Base-by-base conservation (phyloP, 108 stramenopile genomes). In the Cylindrotheca closterium region DNA sequence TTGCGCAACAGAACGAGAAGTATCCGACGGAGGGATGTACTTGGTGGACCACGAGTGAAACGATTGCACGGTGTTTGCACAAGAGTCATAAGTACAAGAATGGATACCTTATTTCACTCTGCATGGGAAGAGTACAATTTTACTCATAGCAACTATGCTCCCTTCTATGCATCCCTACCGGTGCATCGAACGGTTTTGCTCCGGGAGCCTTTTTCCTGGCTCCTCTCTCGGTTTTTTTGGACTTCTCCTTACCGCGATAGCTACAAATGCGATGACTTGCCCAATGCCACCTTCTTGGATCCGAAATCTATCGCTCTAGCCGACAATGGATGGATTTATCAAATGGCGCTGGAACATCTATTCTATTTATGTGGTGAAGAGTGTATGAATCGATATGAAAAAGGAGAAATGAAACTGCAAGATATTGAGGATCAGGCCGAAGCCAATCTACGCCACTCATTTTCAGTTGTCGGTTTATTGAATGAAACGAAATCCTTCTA, bases 151-250 rank as follows among this genome's bases (percentile, higher is more conserved):
- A 12, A 34, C 22, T 77, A 54, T 28, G 55, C 75, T 1, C 57
- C 62, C 10, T 19, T 77, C 8, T 71, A 73, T 55, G 73, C 78
- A 12, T 51, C 58, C 17, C 47, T 79, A 18, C 78, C 78, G 0
- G 31, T 79, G 3, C 58, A 59, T 3, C 75, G 80, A 25, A 56
- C 59, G n/a, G 61, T 59, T 12, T 27, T 81, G 63, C 4, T 81
- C 12, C 68, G 80, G 22, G 80, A 81, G 23, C 80, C 80, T 8
- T 81, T 51, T 19, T 61, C 72, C 8, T 81, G 67, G 71, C 47
- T 81, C 8, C 31, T 65, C 3, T 75, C 74, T 15, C 66, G 68
- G 25, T 81, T 63, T 33, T 76, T 73, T 70, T 81, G 80, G 80
- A 65, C 77, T 26, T 5, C 10, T 0, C 10, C 12, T 27, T 37